Evolutionary conservation across 1,139 yeast genomes (phyloP).

Genomic region (Geotrichum fermentans): DNA sequence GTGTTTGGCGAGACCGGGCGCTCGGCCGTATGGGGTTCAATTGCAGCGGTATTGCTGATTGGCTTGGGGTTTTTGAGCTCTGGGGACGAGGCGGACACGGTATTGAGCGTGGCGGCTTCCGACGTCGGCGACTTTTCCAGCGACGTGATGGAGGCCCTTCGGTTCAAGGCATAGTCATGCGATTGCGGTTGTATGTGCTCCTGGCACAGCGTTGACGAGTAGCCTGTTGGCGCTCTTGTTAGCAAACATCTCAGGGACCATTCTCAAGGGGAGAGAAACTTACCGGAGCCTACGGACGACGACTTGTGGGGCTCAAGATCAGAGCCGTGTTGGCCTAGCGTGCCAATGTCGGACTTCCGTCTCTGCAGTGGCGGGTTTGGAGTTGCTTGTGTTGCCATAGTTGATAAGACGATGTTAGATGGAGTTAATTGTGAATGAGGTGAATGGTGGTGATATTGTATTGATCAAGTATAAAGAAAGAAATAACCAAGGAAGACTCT

Average conservation of each 20-base stretch:
- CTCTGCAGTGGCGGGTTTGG: too few relatives aligned
- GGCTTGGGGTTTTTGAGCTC: not conserved
- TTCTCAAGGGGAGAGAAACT: not conserved
- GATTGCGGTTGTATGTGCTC: conserved; percentile 1
- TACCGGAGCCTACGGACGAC: not conserved
- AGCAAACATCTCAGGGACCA: not conserved
- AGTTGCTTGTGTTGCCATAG: too few relatives aligned
- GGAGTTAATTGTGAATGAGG: too few relatives aligned
- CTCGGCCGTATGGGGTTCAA: not conserved
- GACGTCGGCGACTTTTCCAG: conserved; percentile 1
- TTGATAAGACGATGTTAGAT: too few relatives aligned
- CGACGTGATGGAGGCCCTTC: conserved; percentile 2
- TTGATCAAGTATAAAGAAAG: too few relatives aligned
- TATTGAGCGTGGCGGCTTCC: not conserved
- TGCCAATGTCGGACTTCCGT: conserved; percentile 4
- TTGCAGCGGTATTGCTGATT: too few relatives aligned
- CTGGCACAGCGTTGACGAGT: conserved; percentile 5
- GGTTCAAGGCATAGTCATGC: conserved; percentile 7
- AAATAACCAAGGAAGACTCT: too few relatives aligned
- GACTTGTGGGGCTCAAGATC: not conserved
- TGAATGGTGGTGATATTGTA: too few relatives aligned
- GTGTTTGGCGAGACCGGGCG: not conserved
- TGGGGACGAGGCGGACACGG: not conserved
- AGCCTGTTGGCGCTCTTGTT: not conserved
- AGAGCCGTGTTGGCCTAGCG: not conserved